Evolutionary conservation across 768 basidiomycete genomes (phyloP).

Genomic region (Serendipita indica): DNA sequence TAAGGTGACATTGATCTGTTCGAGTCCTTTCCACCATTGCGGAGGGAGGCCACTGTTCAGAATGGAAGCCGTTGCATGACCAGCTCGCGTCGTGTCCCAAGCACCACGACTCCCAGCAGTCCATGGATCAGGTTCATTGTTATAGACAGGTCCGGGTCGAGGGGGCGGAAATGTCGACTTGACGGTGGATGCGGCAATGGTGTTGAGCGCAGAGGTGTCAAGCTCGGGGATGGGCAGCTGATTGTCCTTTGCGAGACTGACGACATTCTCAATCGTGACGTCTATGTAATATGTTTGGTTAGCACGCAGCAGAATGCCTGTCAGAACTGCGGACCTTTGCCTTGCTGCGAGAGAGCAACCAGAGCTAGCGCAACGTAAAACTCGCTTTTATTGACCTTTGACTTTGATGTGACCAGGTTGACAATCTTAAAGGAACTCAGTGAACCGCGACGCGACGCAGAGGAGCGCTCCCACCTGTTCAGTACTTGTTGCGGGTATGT

Average conservation of each 20-base stretch:
- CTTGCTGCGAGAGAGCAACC: conserved; percentile 71
- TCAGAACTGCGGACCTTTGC: conserved; percentile 42
- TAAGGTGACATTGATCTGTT: conserved; percentile 52
- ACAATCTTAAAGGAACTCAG: conserved; percentile 46
- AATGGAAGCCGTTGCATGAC: conserved; percentile 36
- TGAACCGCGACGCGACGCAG: conserved; percentile 6
- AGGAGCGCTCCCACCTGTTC: conserved; percentile 44
- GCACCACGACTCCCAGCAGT: background rate
- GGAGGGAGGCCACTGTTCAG: conserved; percentile 51
- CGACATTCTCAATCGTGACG: conserved; percentile 68
- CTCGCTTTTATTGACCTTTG: conserved; percentile 73
- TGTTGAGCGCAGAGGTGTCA: conserved; percentile 39
- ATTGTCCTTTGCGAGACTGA: conserved; percentile 61
- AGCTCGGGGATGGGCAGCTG: conserved; percentile 60
- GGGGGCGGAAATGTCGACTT: conserved; percentile 32
- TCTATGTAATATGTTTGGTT: conserved; percentile 39
- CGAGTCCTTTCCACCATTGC: conserved; percentile 82
- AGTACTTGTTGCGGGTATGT: conserved; percentile 64
- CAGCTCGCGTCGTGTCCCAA: conserved; percentile 11
- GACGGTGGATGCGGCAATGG: conserved; percentile 28
- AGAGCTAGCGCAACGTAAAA: conserved; percentile 85
- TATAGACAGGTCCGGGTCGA: conserved; percentile 31
- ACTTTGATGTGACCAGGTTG: conserved; percentile 67
- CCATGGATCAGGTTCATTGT: conserved; percentile 21
- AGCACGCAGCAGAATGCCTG: background rate